Evolutionary conservation across 495 filamentous ascomycete genomes (phyloP).

Genomic region (Daldinia caldariorum): DNA sequence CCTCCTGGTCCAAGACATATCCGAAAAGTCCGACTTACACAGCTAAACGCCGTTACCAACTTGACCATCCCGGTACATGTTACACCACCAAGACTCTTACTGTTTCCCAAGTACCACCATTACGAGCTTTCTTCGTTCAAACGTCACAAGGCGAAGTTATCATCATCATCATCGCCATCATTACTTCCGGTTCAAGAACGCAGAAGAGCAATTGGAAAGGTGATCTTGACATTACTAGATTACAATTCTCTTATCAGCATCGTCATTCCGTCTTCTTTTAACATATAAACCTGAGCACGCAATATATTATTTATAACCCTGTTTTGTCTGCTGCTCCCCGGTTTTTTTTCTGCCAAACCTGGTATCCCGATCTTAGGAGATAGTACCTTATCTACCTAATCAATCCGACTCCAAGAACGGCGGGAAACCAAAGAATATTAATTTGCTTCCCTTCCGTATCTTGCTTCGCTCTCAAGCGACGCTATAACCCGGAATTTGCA

Average conservation of each 20-base stretch:
- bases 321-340: constrained; percentile 24
- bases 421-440: constrained; percentile 7
- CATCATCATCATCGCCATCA: constrained; percentile 12
- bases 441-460: constrained; percentile 21
- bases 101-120: constrained; percentile 22
- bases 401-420: constrained; percentile 9
- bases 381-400: constrained; percentile 15
- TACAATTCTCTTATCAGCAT: constrained; percentile 37
- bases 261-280: constrained; percentile 44
- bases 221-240: constrained; percentile 32
- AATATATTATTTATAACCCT: constrained; percentile 29
- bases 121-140: constrained; percentile 21
- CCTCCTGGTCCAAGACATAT: constrained; percentile 21
- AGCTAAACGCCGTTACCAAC: constrained; percentile 23
- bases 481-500: constrained; percentile 17
- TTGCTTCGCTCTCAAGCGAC: constrained; percentile 1
- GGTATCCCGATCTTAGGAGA: constrained; percentile 37
- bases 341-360: constrained; percentile 31
- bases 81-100: constrained; percentile 28
- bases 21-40: constrained; percentile 32
- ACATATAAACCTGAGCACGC: constrained; percentile 29
- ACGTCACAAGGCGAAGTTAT: constrained; percentile 34
- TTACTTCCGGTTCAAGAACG: constrained; percentile 15
- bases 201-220: constrained; percentile 21
- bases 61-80: constrained; percentile 30